Evolutionary conservation across 2,329 filamentous ascomycete genomes (phyloP).

Genomic region (Cercospora citrullina): DNA sequence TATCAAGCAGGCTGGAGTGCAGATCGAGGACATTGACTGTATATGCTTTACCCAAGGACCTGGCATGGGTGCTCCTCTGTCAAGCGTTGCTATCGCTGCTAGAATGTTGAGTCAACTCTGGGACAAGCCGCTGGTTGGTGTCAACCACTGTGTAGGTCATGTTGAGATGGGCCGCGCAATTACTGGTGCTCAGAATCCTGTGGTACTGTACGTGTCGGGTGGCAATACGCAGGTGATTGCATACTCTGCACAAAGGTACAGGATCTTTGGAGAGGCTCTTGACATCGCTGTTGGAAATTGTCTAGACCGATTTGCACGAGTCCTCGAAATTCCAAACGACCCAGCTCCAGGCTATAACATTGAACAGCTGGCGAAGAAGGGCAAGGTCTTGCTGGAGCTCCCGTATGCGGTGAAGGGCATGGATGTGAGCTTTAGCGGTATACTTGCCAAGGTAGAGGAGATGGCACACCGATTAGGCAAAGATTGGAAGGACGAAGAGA

Average conservation of each 20-base stretch:
- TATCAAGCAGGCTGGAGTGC: conserved; percentile 66
- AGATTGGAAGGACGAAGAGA: conserved; percentile 45
- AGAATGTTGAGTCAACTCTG: conserved; percentile 80
- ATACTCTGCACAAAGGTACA: conserved; percentile 89
- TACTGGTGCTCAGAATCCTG: conserved; percentile 84
- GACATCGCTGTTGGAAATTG: conserved; percentile 98
- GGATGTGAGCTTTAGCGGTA: conserved; percentile 95
- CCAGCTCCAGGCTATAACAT: conserved; percentile 98
- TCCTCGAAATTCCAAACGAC: conserved; percentile 88
- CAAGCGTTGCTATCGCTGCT: conserved; percentile 81
- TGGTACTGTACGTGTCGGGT: conserved; percentile 92
- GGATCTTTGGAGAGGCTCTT: conserved; percentile 96
- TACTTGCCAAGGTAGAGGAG: conserved; percentile 78
- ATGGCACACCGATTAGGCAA: conserved; percentile 68
- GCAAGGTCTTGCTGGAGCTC: conserved; percentile 73
- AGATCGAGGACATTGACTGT: conserved; percentile 72
- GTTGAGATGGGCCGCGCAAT: conserved; percentile 98
- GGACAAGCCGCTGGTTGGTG: conserved; percentile 84
- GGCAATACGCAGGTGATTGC: conserved; percentile 98
- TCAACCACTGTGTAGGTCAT: conserved; percentile 97
- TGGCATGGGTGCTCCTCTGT: conserved; percentile 92
- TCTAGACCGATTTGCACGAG: conserved; percentile 91
- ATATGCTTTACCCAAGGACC: conserved; percentile 95
- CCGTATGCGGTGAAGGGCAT: conserved; percentile 98
- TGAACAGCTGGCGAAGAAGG: conserved; percentile 82